Evolutionary conservation across 2,329 filamentous ascomycete species (phyloP).

Genomic region (Aureobasidium sp.): DNA sequence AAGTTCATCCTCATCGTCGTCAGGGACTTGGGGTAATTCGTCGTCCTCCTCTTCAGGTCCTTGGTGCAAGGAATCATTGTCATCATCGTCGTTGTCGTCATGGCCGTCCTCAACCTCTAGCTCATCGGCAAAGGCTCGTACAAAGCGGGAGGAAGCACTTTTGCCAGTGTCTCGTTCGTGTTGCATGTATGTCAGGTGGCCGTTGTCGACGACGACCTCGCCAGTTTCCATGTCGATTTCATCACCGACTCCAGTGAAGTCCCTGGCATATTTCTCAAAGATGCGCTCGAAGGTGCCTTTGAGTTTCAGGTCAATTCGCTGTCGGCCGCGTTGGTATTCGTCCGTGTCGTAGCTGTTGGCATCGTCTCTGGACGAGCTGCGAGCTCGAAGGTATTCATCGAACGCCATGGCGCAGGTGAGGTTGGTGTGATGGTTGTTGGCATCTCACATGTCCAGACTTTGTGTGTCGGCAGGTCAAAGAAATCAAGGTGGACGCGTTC

Average conservation of each 20-base stretch:
- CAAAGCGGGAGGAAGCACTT: conserved; percentile 24
- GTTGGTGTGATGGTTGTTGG: not conserved
- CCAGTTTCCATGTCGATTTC: conserved; percentile 82
- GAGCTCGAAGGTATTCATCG: not conserved
- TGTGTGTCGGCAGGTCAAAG: not conserved
- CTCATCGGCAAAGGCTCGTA: conserved; percentile 26
- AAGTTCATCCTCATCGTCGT: conserved; percentile 29
- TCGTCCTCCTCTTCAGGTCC: conserved; percentile 17
- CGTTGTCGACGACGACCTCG: conserved; percentile 81
- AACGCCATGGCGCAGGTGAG: conserved; percentile 5
- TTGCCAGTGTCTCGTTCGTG: conserved; percentile 47
- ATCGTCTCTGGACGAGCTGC: conserved; percentile 3
- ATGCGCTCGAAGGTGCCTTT: conserved; percentile 83
- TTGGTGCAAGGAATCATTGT: conserved; percentile 20
- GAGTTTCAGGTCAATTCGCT: conserved; percentile 59
- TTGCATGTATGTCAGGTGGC: conserved; percentile 63
- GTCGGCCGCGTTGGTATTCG: conserved; percentile 42
- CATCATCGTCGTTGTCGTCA: conserved; percentile 32
- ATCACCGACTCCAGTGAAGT: conserved; percentile 78
- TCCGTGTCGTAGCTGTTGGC: not conserved
- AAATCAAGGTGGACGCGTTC: conserved; percentile 14
- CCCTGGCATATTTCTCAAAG: conserved; percentile 77
- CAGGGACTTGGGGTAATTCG: conserved; percentile 22
- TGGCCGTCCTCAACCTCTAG: conserved; percentile 27
- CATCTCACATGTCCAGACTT: conserved; percentile 2